Evolutionary conservation across 139 green algal species (phyloP).

Genomic region (Volvox reticuliferus): DNA sequence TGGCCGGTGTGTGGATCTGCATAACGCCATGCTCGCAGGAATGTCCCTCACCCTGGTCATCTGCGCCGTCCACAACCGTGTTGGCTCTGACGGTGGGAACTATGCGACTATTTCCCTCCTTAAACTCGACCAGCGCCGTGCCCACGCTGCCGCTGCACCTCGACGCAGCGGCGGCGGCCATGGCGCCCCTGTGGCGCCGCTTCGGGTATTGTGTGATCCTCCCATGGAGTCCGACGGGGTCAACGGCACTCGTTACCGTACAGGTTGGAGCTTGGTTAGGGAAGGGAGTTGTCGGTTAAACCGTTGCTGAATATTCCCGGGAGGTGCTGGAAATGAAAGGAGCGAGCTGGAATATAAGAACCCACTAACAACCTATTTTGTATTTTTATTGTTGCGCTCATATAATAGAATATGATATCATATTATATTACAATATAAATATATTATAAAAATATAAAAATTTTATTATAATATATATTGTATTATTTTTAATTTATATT

Average conservation of each 20-base stretch:
- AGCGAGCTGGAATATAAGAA: neutral
- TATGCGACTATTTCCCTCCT: neutral
- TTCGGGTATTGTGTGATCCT: constrained; percentile 2
- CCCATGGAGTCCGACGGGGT: neutral
- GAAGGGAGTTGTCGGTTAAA: neutral
- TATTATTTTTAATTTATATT: no score
- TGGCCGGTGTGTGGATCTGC: no score
- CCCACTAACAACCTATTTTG: neutral
- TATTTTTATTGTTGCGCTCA: no score
- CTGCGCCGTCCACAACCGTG: neutral
- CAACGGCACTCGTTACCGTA: neutral
- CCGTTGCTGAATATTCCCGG: no score
- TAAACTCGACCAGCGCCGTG: neutral
- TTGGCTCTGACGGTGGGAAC: neutral
- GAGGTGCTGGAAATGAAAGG: neutral
- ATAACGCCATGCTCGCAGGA: neutral
- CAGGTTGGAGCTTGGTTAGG: neutral
- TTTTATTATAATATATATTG: no score
- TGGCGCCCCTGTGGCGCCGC: neutral
- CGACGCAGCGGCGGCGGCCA: neutral
- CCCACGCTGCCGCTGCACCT: neutral
- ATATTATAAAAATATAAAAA: no score
- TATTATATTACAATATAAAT: no score
- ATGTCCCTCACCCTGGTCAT: neutral
- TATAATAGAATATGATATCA: no score